Evolutionary conservation across 441 rosid genomes (phyloP), one percentile per base, ranked within the genome.

Genomic region (Brassica balearica): DNA sequence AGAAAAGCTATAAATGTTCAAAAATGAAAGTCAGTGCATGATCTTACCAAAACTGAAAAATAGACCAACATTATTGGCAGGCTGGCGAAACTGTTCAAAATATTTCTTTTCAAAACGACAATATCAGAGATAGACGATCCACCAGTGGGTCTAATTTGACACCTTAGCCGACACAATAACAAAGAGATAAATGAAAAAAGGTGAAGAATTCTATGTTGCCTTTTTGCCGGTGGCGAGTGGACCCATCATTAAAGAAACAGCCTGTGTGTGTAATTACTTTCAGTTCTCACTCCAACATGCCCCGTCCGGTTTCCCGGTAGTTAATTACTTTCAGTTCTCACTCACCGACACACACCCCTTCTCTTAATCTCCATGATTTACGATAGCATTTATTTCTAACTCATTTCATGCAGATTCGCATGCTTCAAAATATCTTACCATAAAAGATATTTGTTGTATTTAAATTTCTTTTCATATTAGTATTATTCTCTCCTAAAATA

Each of bases 151-250:
- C 56, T 51, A 51, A 51, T 51, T n/a, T 29, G 20, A 19, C 56
- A 51, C 56, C 15, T 1, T 65, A 17, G 23, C 23, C 51, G 67
- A 64, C 76, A 56, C 81, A 77, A 61, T 12, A 51, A 51, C 56
- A 51, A 46, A 46, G 53, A 51, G 56, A 51, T 12, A 48, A 51
- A 5, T 38, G 5, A 4, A 4, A 71, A 64, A 3, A 2, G 43
- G 17, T 11, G 68, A 72, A 77, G 67, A 71, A 71, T 56, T 66
- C 5, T 66, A 65, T 71, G 41, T 77, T 46, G 77, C 58, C 69
- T 14, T 66, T 78, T 78, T 58, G 60, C 73, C 81, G 77, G 77
- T 78, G 27, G 68, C 68, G 46, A 59, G 25, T 78, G 81, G 76
- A 72, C 55, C 72, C 67, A 12, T 43, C 68, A 65, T 59, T 56